Evolutionary conservation across 1,139 yeast genomes (phyloP), one percentile per base, ranked within the genome.

Genomic region (Lodderomyces elongisporus): DNA sequence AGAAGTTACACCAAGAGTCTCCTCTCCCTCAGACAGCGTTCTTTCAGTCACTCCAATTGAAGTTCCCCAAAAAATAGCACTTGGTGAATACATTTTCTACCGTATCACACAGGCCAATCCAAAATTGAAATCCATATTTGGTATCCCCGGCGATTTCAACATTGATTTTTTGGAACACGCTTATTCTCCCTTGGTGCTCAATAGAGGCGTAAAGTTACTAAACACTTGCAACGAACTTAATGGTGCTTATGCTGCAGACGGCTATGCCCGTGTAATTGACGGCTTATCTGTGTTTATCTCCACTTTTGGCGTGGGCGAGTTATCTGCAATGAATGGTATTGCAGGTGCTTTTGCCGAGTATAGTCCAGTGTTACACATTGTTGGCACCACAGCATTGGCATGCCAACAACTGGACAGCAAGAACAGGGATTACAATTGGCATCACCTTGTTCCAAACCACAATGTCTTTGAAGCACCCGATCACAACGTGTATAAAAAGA

Each of bases 301-400:
- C 26, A 78, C 85, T 13, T 83, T 69, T 57, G 95, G 95, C 36
- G 95, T 87, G 32, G 95, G 95, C 39, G 95, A 85, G 59, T 70
- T 85, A 40, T 77, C 85, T 36, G 95, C 95, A 10, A 58, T 85
- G 44, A 87, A 85, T 59, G 96, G 94, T 33, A 69, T 84, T 41
- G 76, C 89, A 31, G 94, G 95, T 42, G 77, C 94, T 5, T 82
- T 72, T 58, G 82, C 91, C 30, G 95, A 85, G 56, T 79, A 72
- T 51, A 77, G 77, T 23, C 94, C 94, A 8, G 68, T 85, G 18
- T 66, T 87, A 39, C 95, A 85, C 59, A 77, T 87, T 47, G 95
- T 87, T 25, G 96, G 96, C 31, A 73, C 85, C 22, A 70, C 82
- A 25, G 60, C 66, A 12, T 46, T 52, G 2, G 50, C 45, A 28